Evolutionary conservation across 208 protist genomes (phyloP), one percentile per base, ranked within the genome.

Genomic region (Angomonas ambiguus): DNA sequence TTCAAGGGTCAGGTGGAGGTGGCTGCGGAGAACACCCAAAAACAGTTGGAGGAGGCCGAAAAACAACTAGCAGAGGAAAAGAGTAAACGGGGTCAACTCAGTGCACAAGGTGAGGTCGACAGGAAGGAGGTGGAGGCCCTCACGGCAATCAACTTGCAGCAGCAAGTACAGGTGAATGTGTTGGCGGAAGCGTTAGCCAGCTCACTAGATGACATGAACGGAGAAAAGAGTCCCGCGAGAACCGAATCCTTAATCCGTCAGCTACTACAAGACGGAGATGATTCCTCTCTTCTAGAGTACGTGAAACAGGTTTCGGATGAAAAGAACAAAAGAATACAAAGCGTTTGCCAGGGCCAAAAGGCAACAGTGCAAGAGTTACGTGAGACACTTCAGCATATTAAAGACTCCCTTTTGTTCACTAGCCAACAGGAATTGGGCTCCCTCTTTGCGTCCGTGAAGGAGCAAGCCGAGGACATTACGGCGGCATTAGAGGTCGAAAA

Each of bases 301-400:
- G 76, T 86, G 11, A 61, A 69, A 34, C n/a, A 84, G 10, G 45
- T 57, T 1, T 34, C 48, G 16, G 51, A 94, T 84, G 3, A 33
- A 27, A 55, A 61, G 48, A 56, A 49, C 16, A 62, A 67, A 41
- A 84, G 38, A 81, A 86, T 60, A 93, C 94, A 67, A 83, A 94
- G 13, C 89, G 94, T 55, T 65, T 72, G 28, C 77, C 33, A 27
- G 30, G 2, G 4, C 20, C 58, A 62, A 18, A 62, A 62, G 34
- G 16, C 2, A 16, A 38, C 78, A 57, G 64, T 96, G 24, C 34
- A 41, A 22, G 67, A 84, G 28, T 64, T 93, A 6, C 77, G 94
- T 1, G 55, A 70, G 1, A 70, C 64, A n/a, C 62, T 84, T 18
- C 53, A 76, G 20, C 74, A 53, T 0, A 68, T 98, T 20, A 90